Conservation (phyloP, 129 eudicot genomes). For the Flaveria sonorensis region DNA sequence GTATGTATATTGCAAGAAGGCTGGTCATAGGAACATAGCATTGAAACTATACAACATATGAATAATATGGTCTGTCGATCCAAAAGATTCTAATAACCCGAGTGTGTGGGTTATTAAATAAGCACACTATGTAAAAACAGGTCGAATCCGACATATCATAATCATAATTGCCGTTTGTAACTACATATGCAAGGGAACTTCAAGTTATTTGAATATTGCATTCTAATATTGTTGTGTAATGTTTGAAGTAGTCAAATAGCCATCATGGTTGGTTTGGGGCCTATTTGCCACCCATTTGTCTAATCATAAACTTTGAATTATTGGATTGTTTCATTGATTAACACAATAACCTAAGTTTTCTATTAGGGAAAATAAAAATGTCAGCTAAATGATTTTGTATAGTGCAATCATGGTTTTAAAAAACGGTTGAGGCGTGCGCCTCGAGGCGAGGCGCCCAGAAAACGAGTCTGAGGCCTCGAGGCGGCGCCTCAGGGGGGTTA, state of each 20-base stretch:
- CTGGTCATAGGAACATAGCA: conserved; percentile 22
- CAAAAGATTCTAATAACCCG: conserved; percentile 26
- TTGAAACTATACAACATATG: conserved; percentile 26
- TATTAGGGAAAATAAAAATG: background rate
- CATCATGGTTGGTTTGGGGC: conserved; percentile 11
- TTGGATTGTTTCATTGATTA: background rate
- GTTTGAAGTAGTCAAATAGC: background rate
- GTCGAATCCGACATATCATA: background rate
- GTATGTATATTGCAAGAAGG: background rate
- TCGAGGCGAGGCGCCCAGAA: no score
- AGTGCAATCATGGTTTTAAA: no score
- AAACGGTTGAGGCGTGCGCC: no score
- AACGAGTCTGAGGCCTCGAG: no score
- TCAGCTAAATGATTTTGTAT: background rate
- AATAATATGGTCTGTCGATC: conserved; percentile 19
- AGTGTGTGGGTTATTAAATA: conserved; percentile 17
- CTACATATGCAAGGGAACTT: no score
- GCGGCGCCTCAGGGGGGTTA: no score
- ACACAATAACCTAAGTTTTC: background rate
- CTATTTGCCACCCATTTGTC: background rate
- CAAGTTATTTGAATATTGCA: no score
- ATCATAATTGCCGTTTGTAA: conserved; percentile 8
- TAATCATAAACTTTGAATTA: background rate
- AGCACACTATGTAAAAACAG: background rate
- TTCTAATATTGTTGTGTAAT: background rate